phyloP scores from a whole-genome alignment of 768 basidiomycete species.

The Hirschioporus abietinus region DNA sequence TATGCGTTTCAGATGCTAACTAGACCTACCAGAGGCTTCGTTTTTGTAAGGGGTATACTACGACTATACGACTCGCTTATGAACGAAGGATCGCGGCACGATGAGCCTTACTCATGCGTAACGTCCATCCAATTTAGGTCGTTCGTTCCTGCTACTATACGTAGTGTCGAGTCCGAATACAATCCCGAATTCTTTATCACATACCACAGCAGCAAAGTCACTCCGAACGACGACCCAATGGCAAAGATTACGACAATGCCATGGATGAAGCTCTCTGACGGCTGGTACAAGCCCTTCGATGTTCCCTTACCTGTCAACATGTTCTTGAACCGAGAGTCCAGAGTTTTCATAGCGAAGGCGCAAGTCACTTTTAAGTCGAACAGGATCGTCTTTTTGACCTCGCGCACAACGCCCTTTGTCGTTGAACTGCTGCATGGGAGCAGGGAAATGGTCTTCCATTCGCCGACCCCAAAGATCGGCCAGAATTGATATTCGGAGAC shows the following conservation, averaged over 20 bases:
- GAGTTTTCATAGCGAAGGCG: neutral
- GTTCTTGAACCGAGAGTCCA: neutral
- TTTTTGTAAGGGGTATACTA: neutral
- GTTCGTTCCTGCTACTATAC: neutral
- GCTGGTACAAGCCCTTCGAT: neutral
- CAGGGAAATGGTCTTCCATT: neutral
- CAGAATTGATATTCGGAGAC: too few relatives aligned
- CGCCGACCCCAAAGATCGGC: too few relatives aligned
- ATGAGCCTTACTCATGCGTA: neutral
- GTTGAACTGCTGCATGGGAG: neutral
- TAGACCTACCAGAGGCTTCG: neutral
- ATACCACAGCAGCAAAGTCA: neutral
- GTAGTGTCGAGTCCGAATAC: neutral
- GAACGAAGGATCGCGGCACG: neutral
- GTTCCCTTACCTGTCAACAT: neutral
- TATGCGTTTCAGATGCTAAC: neutral
- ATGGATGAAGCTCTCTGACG: neutral
- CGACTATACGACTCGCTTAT: neutral
- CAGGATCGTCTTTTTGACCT: neutral
- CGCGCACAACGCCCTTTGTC: neutral
- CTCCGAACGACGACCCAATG: neutral
- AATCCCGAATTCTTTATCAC: neutral
- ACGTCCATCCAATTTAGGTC: neutral
- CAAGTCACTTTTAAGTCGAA: neutral
- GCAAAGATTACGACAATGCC: neutral